These are phyloP conservation scores for Colletotrichum chlorophyti DNA, from an alignment of 2,329 filamentous ascomycete species.

Conservation along the genomic window DNA sequence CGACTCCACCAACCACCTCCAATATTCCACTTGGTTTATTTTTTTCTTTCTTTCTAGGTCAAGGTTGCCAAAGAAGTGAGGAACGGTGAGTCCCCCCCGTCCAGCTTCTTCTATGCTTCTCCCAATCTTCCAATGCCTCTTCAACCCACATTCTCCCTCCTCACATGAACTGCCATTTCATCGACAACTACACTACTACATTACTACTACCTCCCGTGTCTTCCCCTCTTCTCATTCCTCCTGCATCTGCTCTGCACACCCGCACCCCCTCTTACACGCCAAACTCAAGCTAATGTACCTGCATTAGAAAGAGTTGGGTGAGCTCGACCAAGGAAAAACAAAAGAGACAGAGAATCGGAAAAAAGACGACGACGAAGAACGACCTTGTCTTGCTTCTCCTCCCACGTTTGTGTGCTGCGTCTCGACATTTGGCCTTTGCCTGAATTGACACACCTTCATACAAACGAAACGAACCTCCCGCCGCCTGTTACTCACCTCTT, in stretches of 20 bases:
- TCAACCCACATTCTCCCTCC: constrained; percentile 11
- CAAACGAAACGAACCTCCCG: constrained; percentile 27
- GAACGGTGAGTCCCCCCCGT: constrained; percentile 29
- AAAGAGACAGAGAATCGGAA: constrained; percentile 8
- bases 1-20: constrained; percentile 43
- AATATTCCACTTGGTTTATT: constrained; percentile 30
- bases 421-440: constrained; percentile 7
- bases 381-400: constrained; percentile 7
- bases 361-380: constrained; percentile 10
- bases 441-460: constrained; percentile 19
- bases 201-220: not conserved
- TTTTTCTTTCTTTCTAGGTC: no score
- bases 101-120: constrained; percentile 24
- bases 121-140: constrained; percentile 24
- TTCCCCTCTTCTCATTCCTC: constrained; percentile 5
- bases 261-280: constrained; percentile 23
- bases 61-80: constrained; percentile 30
- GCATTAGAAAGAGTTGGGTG: constrained; percentile 30
- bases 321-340: constrained; percentile 23
- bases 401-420: constrained; percentile 26
- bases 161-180: constrained; percentile 3
- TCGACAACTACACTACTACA: not conserved
- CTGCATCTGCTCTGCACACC: constrained; percentile 19
- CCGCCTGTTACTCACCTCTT: constrained; percentile 26
- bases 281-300: constrained; percentile 29